Conservation (phyloP, 2,329 filamentous ascomycete genomes). For the Didymella exigua region DNA sequence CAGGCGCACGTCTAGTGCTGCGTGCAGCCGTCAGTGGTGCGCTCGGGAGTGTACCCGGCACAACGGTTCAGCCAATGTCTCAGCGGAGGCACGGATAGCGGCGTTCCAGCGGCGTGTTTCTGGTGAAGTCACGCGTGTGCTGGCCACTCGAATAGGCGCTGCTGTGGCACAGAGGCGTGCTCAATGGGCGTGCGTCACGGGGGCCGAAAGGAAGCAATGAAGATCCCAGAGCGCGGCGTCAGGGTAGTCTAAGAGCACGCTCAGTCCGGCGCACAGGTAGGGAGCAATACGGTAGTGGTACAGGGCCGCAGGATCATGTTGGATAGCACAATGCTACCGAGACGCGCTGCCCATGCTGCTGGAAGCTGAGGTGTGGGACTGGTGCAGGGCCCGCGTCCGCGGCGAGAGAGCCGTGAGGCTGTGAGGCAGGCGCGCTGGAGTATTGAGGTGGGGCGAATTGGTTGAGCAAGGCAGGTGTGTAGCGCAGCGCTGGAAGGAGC, state of each 20-base stretch:
- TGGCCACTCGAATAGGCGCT: constrained; percentile 45
- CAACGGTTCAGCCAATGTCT: constrained; percentile 48
- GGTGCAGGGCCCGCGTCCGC: constrained; percentile 14
- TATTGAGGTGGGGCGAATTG: constrained; percentile 3
- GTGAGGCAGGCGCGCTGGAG: constrained; percentile 9
- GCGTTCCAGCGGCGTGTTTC: constrained; percentile 50
- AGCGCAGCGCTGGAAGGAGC: constrained; percentile 19
- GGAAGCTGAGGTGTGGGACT: constrained; percentile 20
- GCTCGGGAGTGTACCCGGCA: constrained; percentile 38
- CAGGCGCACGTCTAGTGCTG: constrained; percentile 50
- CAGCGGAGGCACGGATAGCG: constrained; percentile 36
- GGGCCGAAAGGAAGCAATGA: constrained; percentile 18
- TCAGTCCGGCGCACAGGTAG: constrained; percentile 50
- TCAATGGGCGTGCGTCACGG: constrained; percentile 35
- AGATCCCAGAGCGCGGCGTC: constrained; percentile 2
- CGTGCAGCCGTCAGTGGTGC: constrained; percentile 48
- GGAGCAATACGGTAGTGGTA: constrained; percentile 47
- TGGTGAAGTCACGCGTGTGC: constrained; percentile 50
- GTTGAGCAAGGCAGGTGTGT: constrained; percentile 23
- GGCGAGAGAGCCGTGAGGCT: constrained; percentile 7
- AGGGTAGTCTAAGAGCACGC: constrained; percentile 12
- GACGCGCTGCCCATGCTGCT: constrained; percentile 44
- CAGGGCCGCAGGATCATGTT: constrained; percentile 43
- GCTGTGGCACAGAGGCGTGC: constrained; percentile 41
- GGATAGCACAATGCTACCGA: constrained; percentile 38